These are phyloP conservation scores for Datisca glomerata DNA, from an alignment of 306 rosid genomes.

Conservation along the genomic window DNA sequence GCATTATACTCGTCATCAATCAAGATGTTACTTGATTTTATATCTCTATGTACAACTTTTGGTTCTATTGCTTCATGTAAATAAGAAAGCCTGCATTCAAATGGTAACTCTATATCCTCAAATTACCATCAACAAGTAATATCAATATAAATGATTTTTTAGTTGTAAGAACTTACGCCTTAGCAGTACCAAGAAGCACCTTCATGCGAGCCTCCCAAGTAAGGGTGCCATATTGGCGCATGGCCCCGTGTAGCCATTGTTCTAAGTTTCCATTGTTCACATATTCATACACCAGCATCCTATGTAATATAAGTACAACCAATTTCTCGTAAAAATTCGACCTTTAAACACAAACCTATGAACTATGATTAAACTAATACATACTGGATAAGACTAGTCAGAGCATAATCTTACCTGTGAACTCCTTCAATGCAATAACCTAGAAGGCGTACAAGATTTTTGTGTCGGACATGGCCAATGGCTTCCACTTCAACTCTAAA, in stretches of 20 bases:
- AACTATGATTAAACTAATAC: neutral
- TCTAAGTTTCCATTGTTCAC: conserved; percentile 95
- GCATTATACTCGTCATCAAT: conserved; percentile 82
- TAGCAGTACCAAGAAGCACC: conserved; percentile 81
- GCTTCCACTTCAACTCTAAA: conserved; percentile 99
- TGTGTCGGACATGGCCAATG: conserved; percentile 93
- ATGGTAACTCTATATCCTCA: conserved; percentile 4
- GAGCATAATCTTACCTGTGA: conserved; percentile 44
- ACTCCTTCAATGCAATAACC: conserved; percentile 95
- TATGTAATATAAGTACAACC: conserved; percentile 16
- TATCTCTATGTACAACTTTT: conserved; percentile 90
- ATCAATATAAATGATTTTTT: neutral
- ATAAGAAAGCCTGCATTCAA: conserved; percentile 74
- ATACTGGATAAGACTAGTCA: neutral
- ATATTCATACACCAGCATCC: conserved; percentile 92
- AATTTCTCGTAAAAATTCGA: neutral
- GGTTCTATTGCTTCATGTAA: conserved; percentile 97
- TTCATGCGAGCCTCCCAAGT: conserved; percentile 94
- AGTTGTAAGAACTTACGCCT: conserved; percentile 66
- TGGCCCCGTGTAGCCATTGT: conserved; percentile 89
- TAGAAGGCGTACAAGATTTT: conserved; percentile 84
- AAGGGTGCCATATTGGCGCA: conserved; percentile 60
- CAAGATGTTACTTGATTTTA: conserved; percentile 92
- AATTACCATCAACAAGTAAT: too few relatives aligned
- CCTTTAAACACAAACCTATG: neutral